Evolutionary conservation across 164 flowering plant species (phyloP), one percentile per base, ranked within the genome.

Genomic region (Magnolia changhungtana): DNA sequence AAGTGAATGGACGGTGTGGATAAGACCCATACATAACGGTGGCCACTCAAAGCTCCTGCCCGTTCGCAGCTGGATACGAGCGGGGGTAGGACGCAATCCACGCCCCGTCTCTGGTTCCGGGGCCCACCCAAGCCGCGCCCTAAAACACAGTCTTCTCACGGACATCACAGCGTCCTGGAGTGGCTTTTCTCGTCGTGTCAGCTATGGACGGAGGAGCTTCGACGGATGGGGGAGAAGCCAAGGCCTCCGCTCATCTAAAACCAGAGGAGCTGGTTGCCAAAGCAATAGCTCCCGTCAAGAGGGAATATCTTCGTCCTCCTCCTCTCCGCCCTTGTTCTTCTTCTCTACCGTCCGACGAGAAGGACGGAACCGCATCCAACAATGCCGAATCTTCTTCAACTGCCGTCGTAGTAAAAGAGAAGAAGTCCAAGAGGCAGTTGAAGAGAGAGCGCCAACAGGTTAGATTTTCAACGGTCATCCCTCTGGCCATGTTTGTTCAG

Each of bases 381-480:
- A 78, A 82, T 21, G 20, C 50, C 11, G 7, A 37, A 37, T 77
- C 80, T 68, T 75, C 82, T 77, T 76, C 86, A 0, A 72, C 67
- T 58, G 51, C 59, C 55, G 59, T 73, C 55, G 3, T 87, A 2
- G 80, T 81, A 8, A 88, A 86, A 82, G 94, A 89, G 81, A 94
- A 91, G 88, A 93, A 92, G 74, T 94, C 98, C 13, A 94, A 89
- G 81, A 89, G 98, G 23, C 97, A 94, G 68, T 81, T 86, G 66
- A 96, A 96, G 82, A 85, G 95, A 16, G 98, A 96, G 72, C 94
- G 98, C 71, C 89, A 61, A 6, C 83, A 87, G 91, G 99, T 91
- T 8, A 52, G 37, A 45, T 69, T 27, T 72, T n/a, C 14, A 29
- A 24, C 20, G 29, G 2, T 19, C 29, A 1, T 31, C 18, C 19